Evolutionary conservation across 2,329 filamentous ascomycete genomes (phyloP).

Genomic region (Cladosporium velox): DNA sequence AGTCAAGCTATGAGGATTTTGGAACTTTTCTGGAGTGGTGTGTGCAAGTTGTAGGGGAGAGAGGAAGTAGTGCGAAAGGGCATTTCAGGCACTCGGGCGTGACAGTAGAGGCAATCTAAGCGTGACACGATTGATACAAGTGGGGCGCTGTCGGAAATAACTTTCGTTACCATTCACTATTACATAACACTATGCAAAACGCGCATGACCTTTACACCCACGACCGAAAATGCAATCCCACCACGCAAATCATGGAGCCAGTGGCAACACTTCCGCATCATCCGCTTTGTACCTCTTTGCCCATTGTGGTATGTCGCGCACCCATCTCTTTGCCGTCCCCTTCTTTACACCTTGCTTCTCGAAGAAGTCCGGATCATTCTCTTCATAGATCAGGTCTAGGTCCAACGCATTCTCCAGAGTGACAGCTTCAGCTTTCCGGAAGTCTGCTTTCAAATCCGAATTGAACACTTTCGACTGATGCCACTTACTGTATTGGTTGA

Average conservation of each 20-base stretch:
- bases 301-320: not conserved
- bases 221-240: not conserved
- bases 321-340: not conserved
- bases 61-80: conserved; percentile 14
- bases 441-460: too few relatives aligned
- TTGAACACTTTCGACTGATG: too few relatives aligned
- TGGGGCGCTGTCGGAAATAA: not conserved
- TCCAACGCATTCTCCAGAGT: not conserved
- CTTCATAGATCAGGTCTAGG: not conserved
- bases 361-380: conserved; percentile 5
- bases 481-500: too few relatives aligned
- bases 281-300: not conserved
- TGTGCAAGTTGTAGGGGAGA: conserved; percentile 13
- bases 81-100: conserved; percentile 19
- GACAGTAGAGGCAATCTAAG: conserved; percentile 5
- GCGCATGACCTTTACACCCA: not conserved
- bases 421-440: not conserved
- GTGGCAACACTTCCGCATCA: not conserved
- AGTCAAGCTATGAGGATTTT: conserved; percentile 11
- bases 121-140: not conserved
- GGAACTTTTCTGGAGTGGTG: conserved; percentile 16
- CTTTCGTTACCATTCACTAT: not conserved
- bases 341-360: conserved; percentile 4
- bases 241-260: not conserved
- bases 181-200: not conserved